These are phyloP conservation scores for Spatholobus suberectus DNA, from an alignment of 306 rosid genomes.

Conservation along the genomic window DNA sequence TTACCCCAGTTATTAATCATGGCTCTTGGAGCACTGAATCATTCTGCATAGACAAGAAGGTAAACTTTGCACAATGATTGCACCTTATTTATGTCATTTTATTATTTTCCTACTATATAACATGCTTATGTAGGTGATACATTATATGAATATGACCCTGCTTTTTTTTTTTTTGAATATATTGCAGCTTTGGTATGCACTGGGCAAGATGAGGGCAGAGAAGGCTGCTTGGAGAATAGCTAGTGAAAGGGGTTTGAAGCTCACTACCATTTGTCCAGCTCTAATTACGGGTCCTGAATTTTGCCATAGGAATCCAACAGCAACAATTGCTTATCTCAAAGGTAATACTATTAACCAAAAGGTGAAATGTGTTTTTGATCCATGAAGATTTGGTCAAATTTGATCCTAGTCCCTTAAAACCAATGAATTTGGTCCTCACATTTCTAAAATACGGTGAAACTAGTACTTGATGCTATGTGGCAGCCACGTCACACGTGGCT, in stretches of 20 bases:
- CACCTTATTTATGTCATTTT: neutral
- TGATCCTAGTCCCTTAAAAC: no score
- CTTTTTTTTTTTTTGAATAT: neutral
- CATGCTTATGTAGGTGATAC: neutral
- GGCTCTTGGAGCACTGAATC: slow-evolving; percentile 75
- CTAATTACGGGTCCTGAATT: slow-evolving; percentile 76
- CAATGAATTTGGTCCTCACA: no score
- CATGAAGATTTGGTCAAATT: no score
- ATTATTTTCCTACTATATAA: neutral
- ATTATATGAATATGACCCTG: neutral
- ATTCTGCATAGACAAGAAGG: slow-evolving; percentile 73
- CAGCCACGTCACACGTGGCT: no score
- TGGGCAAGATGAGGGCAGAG: slow-evolving; percentile 84
- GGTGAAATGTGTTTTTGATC: no score
- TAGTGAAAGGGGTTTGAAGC: slow-evolving; percentile 60
- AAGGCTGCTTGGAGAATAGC: slow-evolving; percentile 88
- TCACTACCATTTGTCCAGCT: slow-evolving; percentile 81
- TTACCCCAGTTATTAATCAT: slow-evolving; percentile 55
- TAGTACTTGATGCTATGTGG: no score
- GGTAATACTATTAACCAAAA: slow-evolving; percentile 52
- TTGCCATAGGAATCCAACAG: slow-evolving; percentile 59
- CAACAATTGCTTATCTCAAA: slow-evolving; percentile 93
- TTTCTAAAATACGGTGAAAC: no score
- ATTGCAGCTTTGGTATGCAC: slow-evolving; percentile 89
- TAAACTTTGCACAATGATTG: slow-evolving; percentile 20